These are phyloP conservation scores for Rhynchospora breviuscula DNA, from an alignment of 176 grass and related monocot species.

Conservation along the genomic window DNA sequence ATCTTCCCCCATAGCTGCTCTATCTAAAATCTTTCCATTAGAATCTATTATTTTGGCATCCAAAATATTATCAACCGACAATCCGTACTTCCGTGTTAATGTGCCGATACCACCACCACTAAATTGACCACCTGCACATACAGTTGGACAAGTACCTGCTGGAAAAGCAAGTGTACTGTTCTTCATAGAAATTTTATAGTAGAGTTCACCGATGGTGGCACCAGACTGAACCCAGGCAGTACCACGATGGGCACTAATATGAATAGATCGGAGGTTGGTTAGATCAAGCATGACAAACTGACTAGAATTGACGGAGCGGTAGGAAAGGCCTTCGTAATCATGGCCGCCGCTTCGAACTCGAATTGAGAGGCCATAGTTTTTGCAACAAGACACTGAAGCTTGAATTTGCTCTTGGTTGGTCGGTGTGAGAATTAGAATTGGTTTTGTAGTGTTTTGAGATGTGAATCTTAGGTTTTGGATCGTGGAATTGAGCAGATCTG, in stretches of 20 bases:
- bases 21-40: constrained; percentile 10
- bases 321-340: constrained; percentile 83
- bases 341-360: constrained; percentile 65
- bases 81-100: constrained; percentile 1
- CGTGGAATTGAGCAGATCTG: constrained; percentile 39
- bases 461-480: constrained; percentile 42
- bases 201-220: constrained; percentile 19
- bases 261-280: constrained; percentile 26
- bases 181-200: constrained; percentile 3
- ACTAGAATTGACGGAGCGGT: constrained; percentile 29
- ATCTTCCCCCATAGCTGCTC: constrained; percentile 21
- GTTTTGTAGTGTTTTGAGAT: constrained; percentile 29
- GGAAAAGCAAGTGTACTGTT: constrained; percentile 14
- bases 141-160: background rate
- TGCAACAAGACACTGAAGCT: constrained; percentile 41
- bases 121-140: constrained; percentile 19
- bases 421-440: constrained; percentile 46
- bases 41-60: constrained; percentile 25
- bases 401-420: constrained; percentile 40
- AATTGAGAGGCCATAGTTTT: constrained; percentile 23
- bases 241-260: background rate
- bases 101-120: constrained; percentile 23
- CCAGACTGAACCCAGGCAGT: constrained; percentile 17
- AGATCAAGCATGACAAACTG: constrained; percentile 48
- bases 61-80: constrained; percentile 24